Evolutionary conservation across 148 eudicot genomes (phyloP), one percentile per base, ranked within the genome.

Genomic region (Agrostemma githago): DNA sequence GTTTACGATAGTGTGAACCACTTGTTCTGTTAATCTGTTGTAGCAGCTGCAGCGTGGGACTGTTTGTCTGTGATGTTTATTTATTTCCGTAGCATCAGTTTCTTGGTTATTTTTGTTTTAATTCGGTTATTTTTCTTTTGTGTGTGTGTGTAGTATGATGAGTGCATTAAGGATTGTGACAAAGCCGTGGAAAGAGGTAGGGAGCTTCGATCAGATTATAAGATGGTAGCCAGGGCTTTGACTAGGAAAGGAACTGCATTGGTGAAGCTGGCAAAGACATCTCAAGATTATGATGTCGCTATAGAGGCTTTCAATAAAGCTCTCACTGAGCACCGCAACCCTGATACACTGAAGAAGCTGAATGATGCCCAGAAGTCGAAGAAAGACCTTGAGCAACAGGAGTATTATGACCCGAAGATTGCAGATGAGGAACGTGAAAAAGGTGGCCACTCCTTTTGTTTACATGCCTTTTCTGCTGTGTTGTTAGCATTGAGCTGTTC

Each of bases 351-450:
- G 77, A 95, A 95, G 81, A 95, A 88, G 74, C 88, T 87, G 58
- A 95, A 92, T 79, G 99, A 95, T 59, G 99, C 97, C 26, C 97
- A 95, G 82, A 92, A 82, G 75, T 94, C 99, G 38, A 95, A 95
- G 90, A 95, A 92, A 77, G 99, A 90, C 4, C 75, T 90, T 21
- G 99, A 95, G 70, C 99, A 95, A 72, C 91, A 86, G 41, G 99
- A 96, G 77, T 96, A 92, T 75, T 90, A 84, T 73, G 87, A 92
- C 77, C 99, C 99, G 15, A 74, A 88, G 62, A 66, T 96, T 21
- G 99, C 97, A 44, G 97, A 92, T 70, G 91, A 89, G 77, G 99
- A 96, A 81, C 94, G 99, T 43, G 99, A 96, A 81, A 96, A 96
- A 89, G 99, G 99, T 95, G 83, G 0, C 15, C 41, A 6, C n/a